These are phyloP conservation scores for Annulohypoxylon maeteangense DNA, from an alignment of 495 filamentous ascomycete species.

Conservation along the genomic window DNA sequence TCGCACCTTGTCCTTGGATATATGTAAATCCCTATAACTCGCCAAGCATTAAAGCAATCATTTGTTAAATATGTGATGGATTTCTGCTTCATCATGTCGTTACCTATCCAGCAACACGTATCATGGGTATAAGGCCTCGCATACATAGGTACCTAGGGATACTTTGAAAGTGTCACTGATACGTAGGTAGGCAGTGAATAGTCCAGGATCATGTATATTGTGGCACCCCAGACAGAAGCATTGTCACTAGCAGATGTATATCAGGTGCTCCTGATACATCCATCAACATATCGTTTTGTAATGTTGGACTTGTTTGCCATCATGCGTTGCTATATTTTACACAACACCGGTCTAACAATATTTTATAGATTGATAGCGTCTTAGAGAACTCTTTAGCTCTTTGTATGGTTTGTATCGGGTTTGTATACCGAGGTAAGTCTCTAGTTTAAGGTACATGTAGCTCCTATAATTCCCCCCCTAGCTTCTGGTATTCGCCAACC, in stretches of 20 bases:
- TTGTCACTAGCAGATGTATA: background rate
- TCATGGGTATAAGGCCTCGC: background rate
- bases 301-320: background rate
- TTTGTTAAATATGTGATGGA: background rate
- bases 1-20: background rate
- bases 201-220: background rate
- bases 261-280: background rate
- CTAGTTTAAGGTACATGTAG: no score
- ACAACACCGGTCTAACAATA: background rate
- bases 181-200: background rate
- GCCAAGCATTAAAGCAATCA: background rate
- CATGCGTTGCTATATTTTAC: background rate
- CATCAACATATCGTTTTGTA: no score
- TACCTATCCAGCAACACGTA: background rate
- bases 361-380: background rate
- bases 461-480: no score
- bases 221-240: background rate
- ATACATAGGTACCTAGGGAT: background rate
- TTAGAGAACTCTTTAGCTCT: background rate
- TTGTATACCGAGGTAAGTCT: no score
- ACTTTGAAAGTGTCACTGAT: background rate
- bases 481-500: no score
- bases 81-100: background rate
- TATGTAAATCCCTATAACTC: background rate
- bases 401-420: no score